Conservation (phyloP, 805 yeast species). For the Metschnikowia lunata region DNA sequence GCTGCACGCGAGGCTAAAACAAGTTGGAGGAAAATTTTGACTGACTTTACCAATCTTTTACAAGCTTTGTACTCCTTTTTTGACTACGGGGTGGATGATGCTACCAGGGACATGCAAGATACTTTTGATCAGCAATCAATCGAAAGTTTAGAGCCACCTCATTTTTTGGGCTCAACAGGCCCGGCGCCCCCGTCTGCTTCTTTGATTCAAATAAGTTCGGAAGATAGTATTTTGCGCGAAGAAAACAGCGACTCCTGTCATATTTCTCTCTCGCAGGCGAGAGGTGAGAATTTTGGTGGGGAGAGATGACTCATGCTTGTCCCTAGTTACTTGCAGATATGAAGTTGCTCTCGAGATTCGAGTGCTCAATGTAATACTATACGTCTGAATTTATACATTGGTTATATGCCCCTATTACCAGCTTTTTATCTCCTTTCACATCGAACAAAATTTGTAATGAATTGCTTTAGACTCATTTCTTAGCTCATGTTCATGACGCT, state of each 20-base stretch:
- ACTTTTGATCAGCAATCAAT: background rate
- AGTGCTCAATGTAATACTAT: too few species aligned
- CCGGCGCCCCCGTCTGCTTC: constrained; percentile 6
- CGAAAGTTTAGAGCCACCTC: constrained; percentile 1
- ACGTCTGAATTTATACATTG: too few species aligned
- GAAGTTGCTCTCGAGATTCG: too few species aligned
- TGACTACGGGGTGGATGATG: constrained; percentile 37
- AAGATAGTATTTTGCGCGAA: background rate
- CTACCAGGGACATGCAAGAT: constrained; percentile 11
- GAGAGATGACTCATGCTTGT: too few species aligned
- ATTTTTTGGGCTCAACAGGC: constrained; percentile 6
- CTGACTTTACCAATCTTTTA: constrained; percentile 5
- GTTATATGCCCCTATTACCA: too few species aligned
- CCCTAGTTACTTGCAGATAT: too few species aligned
- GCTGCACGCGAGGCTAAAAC: constrained; percentile 11
- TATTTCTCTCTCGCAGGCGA: constrained; percentile 7
- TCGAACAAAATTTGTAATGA: too few species aligned
- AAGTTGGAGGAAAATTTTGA: constrained; percentile 1
- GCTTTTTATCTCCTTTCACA: too few species aligned
- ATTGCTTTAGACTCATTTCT: too few species aligned
- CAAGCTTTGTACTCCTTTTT: constrained; percentile 38
- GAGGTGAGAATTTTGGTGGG: constrained; percentile 1
- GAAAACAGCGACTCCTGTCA: background rate
- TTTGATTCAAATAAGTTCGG: constrained; percentile 1
- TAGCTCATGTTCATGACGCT: too few species aligned